A percentile compares a stretch with the other conserved stretches of the same genome.
Evolutionary conservation across 495 filamentous ascomycete genomes (phyloP).

Genomic region (Xylaria nigripes): DNA sequence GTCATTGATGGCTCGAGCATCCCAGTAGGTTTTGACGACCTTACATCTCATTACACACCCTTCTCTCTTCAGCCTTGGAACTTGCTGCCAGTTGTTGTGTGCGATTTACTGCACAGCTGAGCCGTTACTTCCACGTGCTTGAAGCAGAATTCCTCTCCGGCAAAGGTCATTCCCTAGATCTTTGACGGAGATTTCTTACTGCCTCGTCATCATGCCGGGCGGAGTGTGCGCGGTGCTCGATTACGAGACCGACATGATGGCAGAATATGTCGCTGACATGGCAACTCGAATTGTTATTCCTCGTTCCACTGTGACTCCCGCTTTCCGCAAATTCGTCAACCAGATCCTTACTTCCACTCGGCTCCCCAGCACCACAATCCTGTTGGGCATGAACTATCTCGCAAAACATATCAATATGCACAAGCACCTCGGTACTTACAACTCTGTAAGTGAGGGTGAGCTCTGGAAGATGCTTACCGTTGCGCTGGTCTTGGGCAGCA

Average conservation of each 20-base stretch:
- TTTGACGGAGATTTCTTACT: conserved; percentile 21
- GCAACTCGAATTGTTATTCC: conserved; percentile 71
- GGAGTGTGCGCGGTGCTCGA: conserved; percentile 94
- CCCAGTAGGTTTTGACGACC: conserved; percentile 33
- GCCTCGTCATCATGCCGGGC: conserved; percentile 49
- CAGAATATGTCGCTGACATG: conserved; percentile 94
- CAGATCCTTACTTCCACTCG: conserved; percentile 91
- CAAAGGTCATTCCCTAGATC: conserved; percentile 17
- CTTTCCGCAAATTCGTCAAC: conserved; percentile 90
- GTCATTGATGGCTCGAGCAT: conserved; percentile 36
- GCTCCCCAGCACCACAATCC: conserved; percentile 89
- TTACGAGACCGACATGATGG: conserved; percentile 98
- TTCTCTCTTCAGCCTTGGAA: conserved; percentile 37
- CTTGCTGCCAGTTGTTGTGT: conserved; percentile 20
- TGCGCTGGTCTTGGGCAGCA: conserved; percentile 83
- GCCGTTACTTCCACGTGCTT: conserved; percentile 31
- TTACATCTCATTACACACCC: conserved; percentile 17
- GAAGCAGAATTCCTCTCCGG: conserved; percentile 31
- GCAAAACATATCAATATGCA: conserved; percentile 72
- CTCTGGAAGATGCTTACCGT: conserved; percentile 90
- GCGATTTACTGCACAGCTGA: conserved; percentile 12
- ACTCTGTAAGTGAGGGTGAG: conserved; percentile 53
- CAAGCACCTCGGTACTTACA: conserved; percentile 47
- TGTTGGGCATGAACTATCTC: conserved; percentile 87
- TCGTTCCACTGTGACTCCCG: conserved; percentile 55